Conservation (phyloP, 2,329 filamentous ascomycete genomes). For the Fusarium virguliforme region DNA sequence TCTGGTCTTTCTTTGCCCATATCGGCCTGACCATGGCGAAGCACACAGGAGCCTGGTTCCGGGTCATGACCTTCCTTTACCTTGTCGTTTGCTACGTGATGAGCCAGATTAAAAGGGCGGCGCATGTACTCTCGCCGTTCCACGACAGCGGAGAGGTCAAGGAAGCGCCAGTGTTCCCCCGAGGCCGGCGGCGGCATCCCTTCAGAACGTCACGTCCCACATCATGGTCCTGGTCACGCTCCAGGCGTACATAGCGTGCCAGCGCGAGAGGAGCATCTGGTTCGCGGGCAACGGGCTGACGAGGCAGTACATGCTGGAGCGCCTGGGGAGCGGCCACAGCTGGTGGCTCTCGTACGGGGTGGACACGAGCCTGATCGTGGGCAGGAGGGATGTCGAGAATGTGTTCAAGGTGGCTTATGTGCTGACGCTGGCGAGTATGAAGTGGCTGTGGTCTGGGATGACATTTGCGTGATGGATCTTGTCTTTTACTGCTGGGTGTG, state of each 20-base stretch:
- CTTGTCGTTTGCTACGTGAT: background rate
- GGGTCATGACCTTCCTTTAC: background rate
- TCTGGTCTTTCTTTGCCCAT: background rate
- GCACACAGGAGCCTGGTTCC: constrained; percentile 5
- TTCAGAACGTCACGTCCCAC: constrained; percentile 21
- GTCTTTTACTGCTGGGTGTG: too few species aligned
- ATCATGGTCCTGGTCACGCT: constrained; percentile 29
- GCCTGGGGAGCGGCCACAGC: constrained; percentile 9
- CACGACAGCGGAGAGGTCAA: background rate
- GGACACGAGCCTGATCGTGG: constrained; percentile 20
- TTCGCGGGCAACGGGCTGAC: constrained; percentile 53
- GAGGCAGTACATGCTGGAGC: constrained; percentile 49
- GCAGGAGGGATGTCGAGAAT: background rate
- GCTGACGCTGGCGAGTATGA: background rate
- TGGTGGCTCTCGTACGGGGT: constrained; percentile 23
- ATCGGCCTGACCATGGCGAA: background rate
- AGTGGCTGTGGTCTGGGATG: background rate
- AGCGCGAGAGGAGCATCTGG: constrained; percentile 52
- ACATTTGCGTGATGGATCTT: background rate
- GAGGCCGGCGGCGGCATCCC: background rate
- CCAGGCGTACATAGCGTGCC: constrained; percentile 39
- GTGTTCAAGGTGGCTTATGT: background rate
- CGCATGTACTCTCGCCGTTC: background rate
- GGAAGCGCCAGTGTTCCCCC: background rate
- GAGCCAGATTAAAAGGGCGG: background rate